These are phyloP conservation scores for Aspergillus unguis DNA, from an alignment of 2,329 filamentous ascomycete species.

Conservation along the genomic window DNA sequence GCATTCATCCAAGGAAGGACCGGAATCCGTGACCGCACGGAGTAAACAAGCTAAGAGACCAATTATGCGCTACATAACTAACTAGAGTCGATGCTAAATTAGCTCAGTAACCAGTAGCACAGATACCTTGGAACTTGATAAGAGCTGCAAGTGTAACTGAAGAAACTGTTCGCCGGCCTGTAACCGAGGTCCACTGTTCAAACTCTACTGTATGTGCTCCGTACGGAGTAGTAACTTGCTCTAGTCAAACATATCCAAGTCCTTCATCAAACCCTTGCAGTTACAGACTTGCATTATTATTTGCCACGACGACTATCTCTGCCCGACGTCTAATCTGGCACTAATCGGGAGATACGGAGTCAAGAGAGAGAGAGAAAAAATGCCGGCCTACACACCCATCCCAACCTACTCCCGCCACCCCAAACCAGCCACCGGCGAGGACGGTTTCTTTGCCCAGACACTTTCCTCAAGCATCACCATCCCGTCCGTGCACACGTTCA, in stretches of 20 bases:
- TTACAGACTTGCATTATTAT: too few relatives aligned
- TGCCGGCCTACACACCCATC: slow-evolving; percentile 32
- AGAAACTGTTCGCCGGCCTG: too few relatives aligned
- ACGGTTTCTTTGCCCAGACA: slow-evolving; percentile 42
- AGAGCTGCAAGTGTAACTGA: too few relatives aligned
- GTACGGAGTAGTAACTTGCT: too few relatives aligned
- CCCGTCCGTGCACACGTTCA: slow-evolving; percentile 37
- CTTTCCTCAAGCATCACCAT: slow-evolving; percentile 2
- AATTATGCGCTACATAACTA: background rate
- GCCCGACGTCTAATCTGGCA: too few relatives aligned
- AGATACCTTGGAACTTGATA: background rate
- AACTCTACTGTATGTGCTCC: too few relatives aligned
- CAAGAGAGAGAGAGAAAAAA: background rate
- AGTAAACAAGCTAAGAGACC: slow-evolving; percentile 1
- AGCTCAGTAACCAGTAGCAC: too few relatives aligned
- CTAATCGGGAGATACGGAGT: background rate
- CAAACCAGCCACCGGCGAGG: slow-evolving; percentile 42
- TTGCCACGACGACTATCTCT: too few relatives aligned
- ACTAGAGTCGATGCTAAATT: too few relatives aligned
- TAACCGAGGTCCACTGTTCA: too few relatives aligned
- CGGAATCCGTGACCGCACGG: background rate
- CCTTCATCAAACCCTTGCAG: too few relatives aligned
- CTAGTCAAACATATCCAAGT: too few relatives aligned
- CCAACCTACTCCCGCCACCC: slow-evolving; percentile 38
- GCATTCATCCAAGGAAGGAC: slow-evolving; percentile 7